Percentiles rank a stretch among this genome's conserved stretches.
These are phyloP conservation scores for Scedosporium dehoogii DNA, from an alignment of 2,329 filamentous ascomycete species.

Conservation along the genomic window DNA sequence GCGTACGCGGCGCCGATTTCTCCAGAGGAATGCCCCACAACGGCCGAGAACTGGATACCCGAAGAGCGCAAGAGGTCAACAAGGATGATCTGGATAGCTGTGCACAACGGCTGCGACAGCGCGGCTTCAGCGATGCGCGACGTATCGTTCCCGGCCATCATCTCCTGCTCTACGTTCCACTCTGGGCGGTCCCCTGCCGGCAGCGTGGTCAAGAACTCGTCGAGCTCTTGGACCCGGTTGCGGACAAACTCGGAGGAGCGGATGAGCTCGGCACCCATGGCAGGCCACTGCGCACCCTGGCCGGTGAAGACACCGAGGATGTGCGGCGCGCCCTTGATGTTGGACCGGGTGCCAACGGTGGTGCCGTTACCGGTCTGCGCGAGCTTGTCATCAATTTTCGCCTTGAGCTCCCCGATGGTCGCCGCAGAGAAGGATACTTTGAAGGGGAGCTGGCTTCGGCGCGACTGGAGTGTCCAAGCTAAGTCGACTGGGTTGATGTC, in stretches of 20 bases:
- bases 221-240: background rate
- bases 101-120: slow-evolving; percentile 32
- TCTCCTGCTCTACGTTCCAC: slow-evolving; percentile 28
- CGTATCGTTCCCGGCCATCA: slow-evolving; percentile 21
- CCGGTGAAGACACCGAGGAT: slow-evolving; percentile 22
- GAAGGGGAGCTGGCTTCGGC: slow-evolving; percentile 21
- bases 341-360: slow-evolving; percentile 27
- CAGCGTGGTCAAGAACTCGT: slow-evolving; percentile 7
- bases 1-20: slow-evolving; percentile 39
- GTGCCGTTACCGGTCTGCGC: slow-evolving; percentile 23
- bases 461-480: slow-evolving; percentile 11
- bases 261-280: slow-evolving; percentile 21
- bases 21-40: slow-evolving; percentile 36
- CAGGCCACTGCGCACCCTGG: slow-evolving; percentile 22
- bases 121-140: slow-evolving; percentile 26
- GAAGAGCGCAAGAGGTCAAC: slow-evolving; percentile 32
- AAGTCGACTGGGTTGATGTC: background rate
- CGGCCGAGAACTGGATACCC: slow-evolving; percentile 26
- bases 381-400: slow-evolving; percentile 20
- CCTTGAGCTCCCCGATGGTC: slow-evolving; percentile 13
- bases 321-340: slow-evolving; percentile 9
- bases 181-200: slow-evolving; percentile 19
- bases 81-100: slow-evolving; percentile 37
- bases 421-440: slow-evolving; percentile 28
- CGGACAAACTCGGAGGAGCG: background rate